Base-by-base conservation (phyloP, 192 early-diverging fungal species). In the Diversispora eburnea region DNA sequence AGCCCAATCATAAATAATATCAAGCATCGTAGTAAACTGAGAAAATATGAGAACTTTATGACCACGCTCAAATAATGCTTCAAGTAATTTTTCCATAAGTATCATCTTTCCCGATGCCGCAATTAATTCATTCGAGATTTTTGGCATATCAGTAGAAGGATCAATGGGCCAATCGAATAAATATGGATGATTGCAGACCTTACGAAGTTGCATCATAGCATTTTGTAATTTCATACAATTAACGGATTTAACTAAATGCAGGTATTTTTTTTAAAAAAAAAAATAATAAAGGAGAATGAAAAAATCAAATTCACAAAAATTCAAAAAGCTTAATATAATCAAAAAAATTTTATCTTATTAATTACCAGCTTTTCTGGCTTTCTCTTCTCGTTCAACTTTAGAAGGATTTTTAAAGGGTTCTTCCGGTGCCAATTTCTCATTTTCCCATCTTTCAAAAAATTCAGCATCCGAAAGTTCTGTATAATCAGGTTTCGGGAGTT, bases 181-280 rank as follows among this genome's bases (percentile, higher is more conserved):
- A 73, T 93, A 99, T 9, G 97, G 96, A 79, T 99, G 97, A 77
- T 97, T 95, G 83, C 97, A 99, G 59, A 93, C 86, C 77, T 98
- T 98, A 67, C 96, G 92, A 43, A 97, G 82, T 77, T 98, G 96
- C 91, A 98, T 93, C 49, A 91, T 84, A 51, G 92, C 79, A 73
- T 95, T 95, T 79, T 93, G 91, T 49, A 99, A 75, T 58, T 92
- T 87, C 74, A 92, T 88, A 68, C 88, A 87, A 22, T 82, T 88
- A 41, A 92, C 88, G 8, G 42, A 22, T 47, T 71, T 71, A 8
- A 47, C 69, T 71, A 46, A 33, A 33, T 33, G 25, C 25, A 33
- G 25, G 25, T 33, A 33, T 33, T 33, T 33, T 33, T 33, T 33
- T 33, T 33, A 33, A 33, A 33, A 33, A 33, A 33, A 33, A 33